Conservation (phyloP, 371 early-diverging fungal species). For the Mortierella polycephala region DNA sequence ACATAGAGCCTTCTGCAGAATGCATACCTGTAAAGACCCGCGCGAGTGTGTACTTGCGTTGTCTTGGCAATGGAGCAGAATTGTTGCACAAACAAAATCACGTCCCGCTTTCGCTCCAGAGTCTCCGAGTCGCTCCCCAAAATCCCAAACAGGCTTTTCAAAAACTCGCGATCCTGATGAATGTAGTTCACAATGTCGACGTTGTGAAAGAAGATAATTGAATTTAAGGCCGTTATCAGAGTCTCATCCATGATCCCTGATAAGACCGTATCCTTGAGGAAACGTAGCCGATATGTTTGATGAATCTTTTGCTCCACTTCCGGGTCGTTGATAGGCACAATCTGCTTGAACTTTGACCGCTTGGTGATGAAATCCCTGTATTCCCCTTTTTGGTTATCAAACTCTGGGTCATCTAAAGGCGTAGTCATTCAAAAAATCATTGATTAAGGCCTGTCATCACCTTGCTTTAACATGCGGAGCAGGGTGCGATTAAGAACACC, state of each 20-base stretch:
- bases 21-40: constrained; percentile 62
- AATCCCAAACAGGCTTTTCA: constrained; percentile 74
- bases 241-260: constrained; percentile 78
- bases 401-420: constrained; percentile 75
- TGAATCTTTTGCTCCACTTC: constrained; percentile 78
- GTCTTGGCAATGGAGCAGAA: constrained; percentile 77
- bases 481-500: not conserved
- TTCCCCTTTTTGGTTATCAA: constrained; percentile 71
- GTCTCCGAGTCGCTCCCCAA: constrained; percentile 62
- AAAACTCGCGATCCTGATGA: constrained; percentile 70
- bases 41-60: constrained; percentile 68
- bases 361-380: constrained; percentile 75
- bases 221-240: constrained; percentile 71
- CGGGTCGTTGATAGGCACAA: constrained; percentile 79
- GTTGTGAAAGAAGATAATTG: constrained; percentile 82
- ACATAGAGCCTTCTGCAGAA: not conserved
- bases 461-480: no score
- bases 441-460: not conserved
- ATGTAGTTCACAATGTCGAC: constrained; percentile 82
- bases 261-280: constrained; percentile 83
- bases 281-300: constrained; percentile 85
- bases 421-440: not conserved
- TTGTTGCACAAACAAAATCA: constrained; percentile 80
- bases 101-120: constrained; percentile 68
- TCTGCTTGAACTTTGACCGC: constrained; percentile 73